Conservation (phyloP, 2,329 filamentous ascomycete species). For the Falciphora oryzae region DNA sequence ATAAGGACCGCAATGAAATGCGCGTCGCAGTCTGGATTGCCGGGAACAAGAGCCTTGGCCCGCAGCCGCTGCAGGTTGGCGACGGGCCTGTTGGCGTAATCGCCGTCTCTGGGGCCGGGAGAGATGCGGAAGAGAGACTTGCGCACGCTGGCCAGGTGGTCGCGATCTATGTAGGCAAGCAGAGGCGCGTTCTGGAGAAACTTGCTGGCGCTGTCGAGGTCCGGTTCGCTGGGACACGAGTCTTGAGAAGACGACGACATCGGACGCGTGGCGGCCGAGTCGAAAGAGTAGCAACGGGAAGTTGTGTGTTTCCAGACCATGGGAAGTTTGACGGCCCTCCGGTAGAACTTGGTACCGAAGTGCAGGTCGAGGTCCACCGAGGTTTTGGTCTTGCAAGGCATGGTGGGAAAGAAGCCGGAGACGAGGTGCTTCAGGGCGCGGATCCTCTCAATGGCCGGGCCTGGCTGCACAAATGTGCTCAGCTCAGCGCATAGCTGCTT, state of each 20-base stretch:
- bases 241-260: slow-evolving; percentile 24
- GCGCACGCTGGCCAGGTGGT: slow-evolving; percentile 39
- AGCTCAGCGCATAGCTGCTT: slow-evolving; percentile 37
- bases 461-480: slow-evolving; percentile 23
- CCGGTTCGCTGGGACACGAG: slow-evolving; percentile 12
- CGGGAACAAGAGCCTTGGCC: slow-evolving; percentile 40
- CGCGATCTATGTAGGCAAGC: slow-evolving; percentile 43
- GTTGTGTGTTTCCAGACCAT: slow-evolving; percentile 42
- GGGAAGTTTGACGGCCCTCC: slow-evolving; percentile 40
- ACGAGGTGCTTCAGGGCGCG: slow-evolving; percentile 39
- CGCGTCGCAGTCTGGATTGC: slow-evolving; percentile 44
- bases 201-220: slow-evolving; percentile 14
- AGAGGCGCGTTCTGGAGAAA: slow-evolving; percentile 23
- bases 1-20: slow-evolving; percentile 47
- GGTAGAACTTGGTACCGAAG: slow-evolving; percentile 41
- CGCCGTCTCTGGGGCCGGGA: slow-evolving; percentile 31
- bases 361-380: slow-evolving; percentile 40
- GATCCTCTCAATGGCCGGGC: slow-evolving; percentile 32
- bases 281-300: slow-evolving; percentile 24
- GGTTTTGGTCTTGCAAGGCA: slow-evolving; percentile 25
- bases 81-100: slow-evolving; percentile 39
- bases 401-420: slow-evolving; percentile 35
- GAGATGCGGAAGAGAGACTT: slow-evolving; percentile 41
- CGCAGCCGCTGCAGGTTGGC: slow-evolving; percentile 40
- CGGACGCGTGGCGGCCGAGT: slow-evolving; percentile 28